A percentile compares a stretch with the other conserved stretches of the same genome.
phyloP scores from a whole-genome alignment of 2,329 filamentous ascomycete species.

The Paecilomyces fulvus region DNA sequence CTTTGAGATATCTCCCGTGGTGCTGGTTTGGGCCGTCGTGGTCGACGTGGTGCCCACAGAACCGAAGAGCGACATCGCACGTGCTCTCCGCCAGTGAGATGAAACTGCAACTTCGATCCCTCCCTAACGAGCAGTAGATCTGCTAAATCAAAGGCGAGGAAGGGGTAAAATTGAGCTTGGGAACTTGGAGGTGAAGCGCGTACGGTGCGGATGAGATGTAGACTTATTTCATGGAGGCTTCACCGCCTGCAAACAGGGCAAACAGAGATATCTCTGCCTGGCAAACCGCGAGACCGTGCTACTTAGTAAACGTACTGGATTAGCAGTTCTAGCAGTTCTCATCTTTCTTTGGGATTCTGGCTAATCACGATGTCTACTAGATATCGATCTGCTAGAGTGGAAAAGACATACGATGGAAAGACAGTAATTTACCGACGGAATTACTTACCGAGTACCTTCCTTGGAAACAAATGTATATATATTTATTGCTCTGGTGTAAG shows the following conservation, averaged over 20 bases:
- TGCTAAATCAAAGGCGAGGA: background rate
- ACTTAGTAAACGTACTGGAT: too few relatives aligned
- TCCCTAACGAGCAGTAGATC: background rate
- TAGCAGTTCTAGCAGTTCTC: background rate
- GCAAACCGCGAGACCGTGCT: background rate
- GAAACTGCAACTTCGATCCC: slow-evolving; percentile 6
- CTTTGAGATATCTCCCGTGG: slow-evolving; percentile 81
- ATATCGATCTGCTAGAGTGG: too few relatives aligned
- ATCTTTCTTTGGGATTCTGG: too few relatives aligned
- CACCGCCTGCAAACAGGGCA: slow-evolving; percentile 2
- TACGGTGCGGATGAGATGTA: background rate
- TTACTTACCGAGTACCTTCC: background rate
- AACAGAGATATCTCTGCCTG: background rate
- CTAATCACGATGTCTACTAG: too few relatives aligned
- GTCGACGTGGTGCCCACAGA: slow-evolving; percentile 41
- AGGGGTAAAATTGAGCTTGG: background rate
- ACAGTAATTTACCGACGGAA: background rate
- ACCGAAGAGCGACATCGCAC: slow-evolving; percentile 45
- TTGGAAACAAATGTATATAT: too few relatives aligned
- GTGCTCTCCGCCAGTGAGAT: background rate
- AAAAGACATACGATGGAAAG: background rate
- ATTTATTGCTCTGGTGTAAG: too few relatives aligned
- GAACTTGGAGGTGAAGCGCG: background rate
- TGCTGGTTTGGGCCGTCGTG: slow-evolving; percentile 50
- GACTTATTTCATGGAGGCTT: background rate